Base-by-base conservation (phyloP, 306 rosid species). In the Urtica urens region DNA sequence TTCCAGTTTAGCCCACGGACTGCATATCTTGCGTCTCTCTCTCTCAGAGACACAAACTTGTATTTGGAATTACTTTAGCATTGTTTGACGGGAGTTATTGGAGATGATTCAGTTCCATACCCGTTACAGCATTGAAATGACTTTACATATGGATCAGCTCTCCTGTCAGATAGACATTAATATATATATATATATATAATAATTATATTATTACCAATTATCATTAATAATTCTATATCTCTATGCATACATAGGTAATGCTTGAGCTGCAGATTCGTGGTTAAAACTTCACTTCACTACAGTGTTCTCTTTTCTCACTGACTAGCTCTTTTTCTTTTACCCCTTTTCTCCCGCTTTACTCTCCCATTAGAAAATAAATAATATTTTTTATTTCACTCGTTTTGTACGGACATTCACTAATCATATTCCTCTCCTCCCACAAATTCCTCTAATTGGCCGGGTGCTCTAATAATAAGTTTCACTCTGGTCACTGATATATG, bases 121-220 rank as follows among this genome's bases (percentile, higher is more conserved):
- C 35, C 27, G 17, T 19, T 49, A 38, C 51, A 57, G 67, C 20
- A 34, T 55, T 62, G 70, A 53, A 57, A 44, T 39, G 58, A 62
- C 67, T 57, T 55, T 49, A 45, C 72, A 23, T 53, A 30, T 35
- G 49, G 38, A 53, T 64, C 46, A 51, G n/a, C n/a, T 56, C 37
- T 31, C 34, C 22, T 61, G 72, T 71, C 69, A 71, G 77, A 66
- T 52, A 26, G n/a, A n/a, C n/a, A n/a, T n/a, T n/a, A n/a, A n/a
- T 19, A 5, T 17, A 23, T 23, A 23, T 24, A 15, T 24, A 22
- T 35, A 21, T 18, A 23, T 26, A 49, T 38, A 15, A 25, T 7
- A 35, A 10, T 7, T 35, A 35, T 35, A 35, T 35, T 35, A n/a
- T 43, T 12, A 18, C n/a, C n/a, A n/a, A n/a, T n/a, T n/a, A n/a